Percentiles rank a stretch among this genome's conserved stretches.
Evolutionary conservation across 192 early-diverging fungal species (phyloP).

Genomic region (Chytriomyces sp.): DNA sequence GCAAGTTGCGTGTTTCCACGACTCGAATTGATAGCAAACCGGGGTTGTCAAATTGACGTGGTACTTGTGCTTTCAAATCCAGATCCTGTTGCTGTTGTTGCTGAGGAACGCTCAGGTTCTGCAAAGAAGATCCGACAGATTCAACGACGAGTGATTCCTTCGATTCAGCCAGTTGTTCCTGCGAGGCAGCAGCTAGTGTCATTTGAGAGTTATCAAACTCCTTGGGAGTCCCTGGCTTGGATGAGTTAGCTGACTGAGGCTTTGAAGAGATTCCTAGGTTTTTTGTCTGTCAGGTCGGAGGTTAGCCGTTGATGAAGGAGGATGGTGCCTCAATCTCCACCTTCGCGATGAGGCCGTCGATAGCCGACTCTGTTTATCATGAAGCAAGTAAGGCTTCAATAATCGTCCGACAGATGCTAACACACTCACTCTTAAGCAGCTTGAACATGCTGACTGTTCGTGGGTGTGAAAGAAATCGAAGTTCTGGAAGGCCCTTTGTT

Average conservation of each 20-base stretch:
- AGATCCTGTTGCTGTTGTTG: not conserved
- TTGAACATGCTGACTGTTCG: constrained; percentile 32
- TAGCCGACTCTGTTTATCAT: not conserved
- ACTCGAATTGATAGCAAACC: constrained; percentile 22
- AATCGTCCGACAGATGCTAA: too few relatives aligned
- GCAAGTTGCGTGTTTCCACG: constrained; percentile 20
- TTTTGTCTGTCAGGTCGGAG: not conserved
- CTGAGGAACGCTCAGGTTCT: not conserved
- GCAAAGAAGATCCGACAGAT: not conserved
- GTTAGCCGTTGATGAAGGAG: not conserved
- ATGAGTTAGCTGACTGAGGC: not conserved
- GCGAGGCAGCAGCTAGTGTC: constrained; percentile 19
- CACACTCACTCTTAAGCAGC: constrained; percentile 23
- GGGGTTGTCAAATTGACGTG: constrained; percentile 1
- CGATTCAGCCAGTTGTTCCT: constrained; percentile 10
- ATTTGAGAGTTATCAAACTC: constrained; percentile 14
- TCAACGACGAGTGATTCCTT: constrained; percentile 4
- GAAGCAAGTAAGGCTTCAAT: too few relatives aligned
- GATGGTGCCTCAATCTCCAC: not conserved
- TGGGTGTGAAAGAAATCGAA: not conserved
- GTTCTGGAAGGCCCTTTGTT: not conserved
- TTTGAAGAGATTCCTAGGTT: constrained; percentile 12
- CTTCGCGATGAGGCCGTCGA: constrained; percentile 27
- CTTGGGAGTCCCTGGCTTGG: constrained; percentile 11
- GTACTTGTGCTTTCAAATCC: not conserved